Conservation (phyloP, 371 early-diverging fungal species). For the Circinella umbellata region DNA sequence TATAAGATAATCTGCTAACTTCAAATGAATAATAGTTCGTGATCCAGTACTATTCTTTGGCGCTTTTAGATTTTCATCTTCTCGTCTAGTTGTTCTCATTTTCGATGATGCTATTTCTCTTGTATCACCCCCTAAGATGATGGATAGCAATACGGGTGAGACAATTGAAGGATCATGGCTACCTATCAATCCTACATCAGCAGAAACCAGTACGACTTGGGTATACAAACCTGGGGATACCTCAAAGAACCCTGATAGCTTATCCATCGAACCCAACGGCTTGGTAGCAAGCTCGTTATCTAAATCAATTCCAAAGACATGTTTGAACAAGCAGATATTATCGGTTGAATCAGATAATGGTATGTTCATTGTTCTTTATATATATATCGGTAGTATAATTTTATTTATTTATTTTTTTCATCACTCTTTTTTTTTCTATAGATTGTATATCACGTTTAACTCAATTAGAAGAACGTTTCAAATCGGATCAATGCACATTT, state of each 20-base stretch:
- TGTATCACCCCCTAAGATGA: constrained; percentile 15
- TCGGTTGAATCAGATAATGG: not conserved
- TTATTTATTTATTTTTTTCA: too few relatives aligned
- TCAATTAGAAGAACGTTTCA: not conserved
- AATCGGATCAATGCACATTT: not conserved
- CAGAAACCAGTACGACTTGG: constrained; percentile 32
- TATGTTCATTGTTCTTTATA: not conserved
- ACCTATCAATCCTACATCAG: constrained; percentile 15
- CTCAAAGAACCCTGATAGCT: not conserved
- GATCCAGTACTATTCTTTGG: constrained; percentile 29
- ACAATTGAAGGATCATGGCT: constrained; percentile 20
- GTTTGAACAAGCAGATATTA: not conserved
- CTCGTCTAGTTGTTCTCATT: constrained; percentile 19
- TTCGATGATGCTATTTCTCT: constrained; percentile 33
- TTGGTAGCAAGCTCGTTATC: constrained; percentile 13
- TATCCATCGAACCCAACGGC: not conserved
- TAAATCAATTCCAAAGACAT: constrained; percentile 9
- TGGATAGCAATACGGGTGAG: constrained; percentile 10
- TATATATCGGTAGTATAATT: too few relatives aligned
- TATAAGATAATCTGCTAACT: too few relatives aligned
- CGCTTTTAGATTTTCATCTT: constrained; percentile 22
- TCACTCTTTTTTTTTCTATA: not conserved
- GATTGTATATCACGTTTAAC: not conserved
- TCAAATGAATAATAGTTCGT: constrained; percentile 11
- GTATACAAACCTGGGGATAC: constrained; percentile 6